Evolutionary conservation across 2,329 filamentous ascomycete genomes (phyloP), one percentile per base, ranked within the genome.

Genomic region (Ophiostoma pallidulum): DNA sequence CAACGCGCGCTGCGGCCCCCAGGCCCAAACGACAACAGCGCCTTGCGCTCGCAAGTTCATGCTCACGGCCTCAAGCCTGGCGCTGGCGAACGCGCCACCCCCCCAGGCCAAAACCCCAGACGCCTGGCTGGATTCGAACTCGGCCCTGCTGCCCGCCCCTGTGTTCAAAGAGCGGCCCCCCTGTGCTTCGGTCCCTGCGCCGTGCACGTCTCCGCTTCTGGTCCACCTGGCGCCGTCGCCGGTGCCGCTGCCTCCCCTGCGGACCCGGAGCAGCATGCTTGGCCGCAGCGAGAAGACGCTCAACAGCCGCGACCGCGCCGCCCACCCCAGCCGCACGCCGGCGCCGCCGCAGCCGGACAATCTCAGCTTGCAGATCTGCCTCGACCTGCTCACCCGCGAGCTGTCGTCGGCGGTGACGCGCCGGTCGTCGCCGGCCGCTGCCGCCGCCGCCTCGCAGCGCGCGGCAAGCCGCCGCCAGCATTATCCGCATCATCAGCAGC

Each of bases 381-480:
- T 75, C 9, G 68, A 75, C 44, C 63, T 78, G 3, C 63, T 78
- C 33, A 69, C 67, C 4, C 65, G 65, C 18, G 73, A 78, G 51
- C 61, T 78, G 8, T 66, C 70, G 1, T 67, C 68, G 0, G 68
- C 68, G 0, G 53, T 72, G 33, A 37, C 47, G 3, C 47, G 33
- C 36, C 38, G 50, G 10, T 45, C 48, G 5, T 35, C 41, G 29
- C 19, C 41, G 12, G 36, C 41, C 20, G 33, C 49, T 12, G 42
- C 38, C 8, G 20, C 35, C 16, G 31, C 22, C 2, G 48, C 48
- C 4, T 46, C 48, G 9, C 43, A 45, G 29, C 45, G 49, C 2
- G 45, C 44, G 3, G 41, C 45, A 10, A 37, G 37, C 4, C 49
- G 45, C 14, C 41, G 41, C 8, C 41, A 40, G 4, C 41, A n/a